Percentiles rank a stretch among this genome's conserved stretches.
Evolutionary conservation across 805 yeast genomes (phyloP).

Genomic region (Yarrowia divulgata): DNA sequence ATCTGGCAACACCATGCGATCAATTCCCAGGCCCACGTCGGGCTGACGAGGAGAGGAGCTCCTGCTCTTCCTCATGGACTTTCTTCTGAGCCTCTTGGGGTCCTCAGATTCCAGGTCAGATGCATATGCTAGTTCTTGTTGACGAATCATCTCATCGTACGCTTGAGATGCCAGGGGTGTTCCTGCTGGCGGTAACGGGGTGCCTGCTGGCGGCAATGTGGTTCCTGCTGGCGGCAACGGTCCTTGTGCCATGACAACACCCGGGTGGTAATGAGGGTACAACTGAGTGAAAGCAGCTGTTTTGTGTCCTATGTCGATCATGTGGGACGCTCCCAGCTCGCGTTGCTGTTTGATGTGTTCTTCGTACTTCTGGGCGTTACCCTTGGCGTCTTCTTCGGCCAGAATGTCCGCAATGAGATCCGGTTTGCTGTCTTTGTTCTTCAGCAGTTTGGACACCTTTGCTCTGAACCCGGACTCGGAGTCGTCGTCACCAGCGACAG

Average conservation of each 20-base stretch:
- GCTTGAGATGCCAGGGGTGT: not conserved
- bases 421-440: slow-evolving; percentile 12
- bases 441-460: slow-evolving; percentile 20
- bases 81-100: not conserved
- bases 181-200: slow-evolving; percentile 4
- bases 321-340: not conserved
- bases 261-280: too few species aligned
- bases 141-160: not conserved
- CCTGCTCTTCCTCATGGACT: slow-evolving; percentile 12
- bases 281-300: not conserved
- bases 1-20: not conserved
- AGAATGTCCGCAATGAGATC: slow-evolving; percentile 5
- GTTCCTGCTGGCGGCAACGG: too few species aligned
- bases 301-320: not conserved
- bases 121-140: not conserved
- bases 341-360: not conserved
- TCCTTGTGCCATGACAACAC: too few species aligned
- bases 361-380: not conserved
- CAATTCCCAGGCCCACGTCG: not conserved
- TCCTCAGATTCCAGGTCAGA: slow-evolving; percentile 3
- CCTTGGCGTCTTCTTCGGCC: slow-evolving; percentile 7
- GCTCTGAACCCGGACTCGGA: slow-evolving; percentile 26
- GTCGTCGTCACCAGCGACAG: slow-evolving; percentile 21
- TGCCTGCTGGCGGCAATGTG: too few species aligned
- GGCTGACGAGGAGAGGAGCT: not conserved